Evolutionary conservation across 2,329 filamentous ascomycete genomes (phyloP), one percentile per base, ranked within the genome.

Genomic region (Ophiocordyceps polyrhachis-furcata): DNA sequence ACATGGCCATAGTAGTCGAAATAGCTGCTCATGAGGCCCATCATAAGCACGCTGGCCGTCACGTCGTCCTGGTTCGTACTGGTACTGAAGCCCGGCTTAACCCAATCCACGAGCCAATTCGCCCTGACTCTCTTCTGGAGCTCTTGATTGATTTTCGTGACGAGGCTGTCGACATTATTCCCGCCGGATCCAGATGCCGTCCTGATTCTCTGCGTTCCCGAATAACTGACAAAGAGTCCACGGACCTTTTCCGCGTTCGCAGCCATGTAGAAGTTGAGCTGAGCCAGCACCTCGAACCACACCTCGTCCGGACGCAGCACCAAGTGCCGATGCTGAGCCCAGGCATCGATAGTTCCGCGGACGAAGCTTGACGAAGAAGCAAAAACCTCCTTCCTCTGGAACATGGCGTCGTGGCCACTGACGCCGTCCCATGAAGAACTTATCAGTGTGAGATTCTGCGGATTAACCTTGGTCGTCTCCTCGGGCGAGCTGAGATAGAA

Each of bases 281-380:
- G 70, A 0, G 60, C 58, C 4, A 75, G 58, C 44, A 74, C 68
- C 42, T 70, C 63, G 49, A 74, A 66, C 71, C 71, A 74, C 25
- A 74, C 55, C 45, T 73, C 70, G 38, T 74, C 70, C 0, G 71
- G 70, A 1, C 70, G 63, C 15, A 74, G 54, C 0, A 62, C 57
- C 1, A 74, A 57, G 49, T 71, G 63, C 45, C 69, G 64, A 45
- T 72, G 68, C 44, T 64, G 53, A 28, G 60, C 66, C 62, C 71
- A 72, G 0, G 69, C 68, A 37, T 65, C 57, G 40, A 70, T 56
- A 4, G 62, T 62, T 17, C 64, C 61, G 20, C 64, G 58, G n/a
- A 71, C 56, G 49, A 72, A 62, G 20, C 66, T 64, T 45, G 53
- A 56, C 0, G 58, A 62, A 0, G 57, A 60, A 1, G 58, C 50